Conservation (phyloP, 257 asterid genomes). For the Voacanga thouarsii region DNA sequence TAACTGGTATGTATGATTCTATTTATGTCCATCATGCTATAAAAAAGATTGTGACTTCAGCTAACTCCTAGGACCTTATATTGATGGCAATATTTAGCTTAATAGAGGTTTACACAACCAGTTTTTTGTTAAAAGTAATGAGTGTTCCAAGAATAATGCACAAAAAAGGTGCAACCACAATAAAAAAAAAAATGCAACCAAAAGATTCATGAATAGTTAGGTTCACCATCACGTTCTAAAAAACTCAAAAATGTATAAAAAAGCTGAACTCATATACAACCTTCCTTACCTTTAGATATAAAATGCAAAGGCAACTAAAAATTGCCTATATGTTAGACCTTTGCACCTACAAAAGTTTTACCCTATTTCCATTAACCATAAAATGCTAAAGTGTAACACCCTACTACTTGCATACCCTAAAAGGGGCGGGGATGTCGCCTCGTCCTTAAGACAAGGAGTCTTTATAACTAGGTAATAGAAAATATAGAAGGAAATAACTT, state of each 20-base stretch:
- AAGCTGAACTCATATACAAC: background rate
- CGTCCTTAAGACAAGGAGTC: no score
- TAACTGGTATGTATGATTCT: background rate
- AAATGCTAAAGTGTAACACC: no score
- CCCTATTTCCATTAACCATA: no score
- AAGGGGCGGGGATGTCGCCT: no score
- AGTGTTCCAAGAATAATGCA: background rate
- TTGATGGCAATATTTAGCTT: background rate
- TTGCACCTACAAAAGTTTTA: no score
- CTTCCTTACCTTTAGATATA: background rate
- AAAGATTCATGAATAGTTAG: background rate
- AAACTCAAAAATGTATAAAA: background rate
- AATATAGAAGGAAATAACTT: no score
- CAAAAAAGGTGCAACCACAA: background rate
- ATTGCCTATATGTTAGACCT: no score
- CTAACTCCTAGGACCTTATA: background rate
- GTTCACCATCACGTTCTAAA: background rate
- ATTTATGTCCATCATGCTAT: background rate
- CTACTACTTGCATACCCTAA: no score
- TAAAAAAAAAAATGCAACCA: no score
- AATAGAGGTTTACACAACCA: background rate
- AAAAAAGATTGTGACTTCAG: no score
- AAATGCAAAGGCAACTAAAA: no score
- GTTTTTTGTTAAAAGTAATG: background rate
- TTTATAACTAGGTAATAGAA: no score